Evolutionary conservation across 495 filamentous ascomycete genomes (phyloP).

Genomic region (Poronia punctata): DNA sequence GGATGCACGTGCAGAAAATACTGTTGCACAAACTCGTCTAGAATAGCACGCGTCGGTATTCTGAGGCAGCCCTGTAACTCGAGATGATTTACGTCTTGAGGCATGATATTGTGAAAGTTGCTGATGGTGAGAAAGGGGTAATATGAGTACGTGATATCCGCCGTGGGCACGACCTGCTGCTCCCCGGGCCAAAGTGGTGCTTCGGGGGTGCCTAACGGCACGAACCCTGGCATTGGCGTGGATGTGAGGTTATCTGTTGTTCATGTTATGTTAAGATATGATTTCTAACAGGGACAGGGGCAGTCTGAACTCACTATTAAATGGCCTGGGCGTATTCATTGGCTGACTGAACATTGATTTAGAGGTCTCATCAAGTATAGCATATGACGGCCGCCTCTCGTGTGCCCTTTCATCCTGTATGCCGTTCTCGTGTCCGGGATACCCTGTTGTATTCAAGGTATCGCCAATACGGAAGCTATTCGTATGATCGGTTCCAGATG

Average conservation of each 20-base stretch:
- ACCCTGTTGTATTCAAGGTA: conserved; percentile 6
- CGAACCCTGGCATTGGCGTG: conserved; percentile 20
- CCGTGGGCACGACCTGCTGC: conserved; percentile 18
- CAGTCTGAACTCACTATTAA: conserved; percentile 1
- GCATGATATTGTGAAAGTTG: conserved; percentile 29
- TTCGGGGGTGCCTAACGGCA: conserved; percentile 16
- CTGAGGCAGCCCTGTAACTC: conserved; percentile 36
- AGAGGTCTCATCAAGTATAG: neutral
- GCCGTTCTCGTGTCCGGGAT: conserved; percentile 4
- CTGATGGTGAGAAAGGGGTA: conserved; percentile 34
- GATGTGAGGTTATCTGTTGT: conserved; percentile 18
- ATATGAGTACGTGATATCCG: conserved; percentile 27
- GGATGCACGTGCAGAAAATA: conserved; percentile 47
- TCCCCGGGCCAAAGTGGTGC: conserved; percentile 20
- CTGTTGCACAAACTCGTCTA: conserved; percentile 39
- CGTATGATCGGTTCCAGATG: conserved; percentile 10
- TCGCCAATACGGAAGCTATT: conserved; percentile 8
- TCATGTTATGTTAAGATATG: too few relatives aligned
- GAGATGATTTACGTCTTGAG: conserved; percentile 39
- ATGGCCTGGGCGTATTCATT: neutral
- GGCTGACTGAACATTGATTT: conserved; percentile 1
- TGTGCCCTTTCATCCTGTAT: neutral
- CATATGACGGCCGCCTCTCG: neutral
- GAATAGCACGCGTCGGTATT: conserved; percentile 30
- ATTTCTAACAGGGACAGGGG: too few relatives aligned